Base-by-base conservation (phyloP, 1,284 basidiomycete species). In the Puccinia triticina region DNA sequence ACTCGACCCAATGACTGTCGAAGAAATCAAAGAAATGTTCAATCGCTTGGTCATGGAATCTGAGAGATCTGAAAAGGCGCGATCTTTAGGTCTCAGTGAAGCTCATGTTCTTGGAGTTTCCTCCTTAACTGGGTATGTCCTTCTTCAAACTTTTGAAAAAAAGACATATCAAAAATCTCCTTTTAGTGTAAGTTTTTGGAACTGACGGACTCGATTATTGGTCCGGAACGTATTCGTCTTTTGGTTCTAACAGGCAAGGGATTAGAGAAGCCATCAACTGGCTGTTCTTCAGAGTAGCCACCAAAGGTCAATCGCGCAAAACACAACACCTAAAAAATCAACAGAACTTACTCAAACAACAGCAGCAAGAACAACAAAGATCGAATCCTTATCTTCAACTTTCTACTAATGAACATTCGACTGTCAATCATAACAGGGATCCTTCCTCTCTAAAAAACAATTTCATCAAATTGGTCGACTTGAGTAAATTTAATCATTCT, bases 71-170 rank as follows among this genome's bases (percentile, higher is more conserved):
- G 79, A 81, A 61, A 81, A 81, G 50, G 53, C 79, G 26, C 26
- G 79, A 61, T 59, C 79, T 29, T 32, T 81, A 34, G 79, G 79
- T 3, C 37, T 81, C 1, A 81, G 69, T 53, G 79, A 81, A 55
- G 79, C 79, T 21, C n/a, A 81, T 50, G 79, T 81, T 21, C 59
- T 81, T 37, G 79, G 79, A 10, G 79, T 81, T 11, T 81, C 79
- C 1, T 53, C 79, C 43, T 37, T 74, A 29, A 74, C 29, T 53
- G 79, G 79, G 79, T 81, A 34, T 61, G 67, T 48, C n/a, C 18
- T 21, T 57, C 48, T 34, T 26, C 21, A 14, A 57, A 4, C 21
- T 5, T n/a, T n/a, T 40, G 16, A 18, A 21, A 48, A 40, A 21
- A 59, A 50, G n/a, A n/a, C n/a, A n/a, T n/a, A n/a, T n/a, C n/a